Evolutionary conservation across 306 rosid genomes (phyloP).

Genomic region (Cucurbita pepo): DNA sequence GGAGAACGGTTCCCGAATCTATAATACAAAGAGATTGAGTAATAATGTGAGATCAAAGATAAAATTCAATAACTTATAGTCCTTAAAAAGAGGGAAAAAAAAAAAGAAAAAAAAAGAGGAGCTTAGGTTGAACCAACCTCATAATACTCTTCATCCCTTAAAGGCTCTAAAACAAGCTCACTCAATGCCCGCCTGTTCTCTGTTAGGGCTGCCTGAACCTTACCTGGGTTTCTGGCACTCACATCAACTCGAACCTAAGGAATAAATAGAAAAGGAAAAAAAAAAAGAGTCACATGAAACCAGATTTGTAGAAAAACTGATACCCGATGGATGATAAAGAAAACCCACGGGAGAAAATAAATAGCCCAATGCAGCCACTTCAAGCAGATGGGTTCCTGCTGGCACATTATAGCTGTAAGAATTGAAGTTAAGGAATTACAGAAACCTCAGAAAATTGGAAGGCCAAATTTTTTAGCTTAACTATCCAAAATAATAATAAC

Average conservation of each 20-base stretch:
- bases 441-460: not conserved
- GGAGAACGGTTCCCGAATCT: conserved; percentile 88
- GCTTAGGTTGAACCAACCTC: conserved; percentile 42
- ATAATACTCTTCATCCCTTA: conserved; percentile 64
- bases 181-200: conserved; percentile 70
- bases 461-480: not conserved
- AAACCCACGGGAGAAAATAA: conserved; percentile 72
- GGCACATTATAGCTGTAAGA: conserved; percentile 72
- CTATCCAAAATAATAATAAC: not conserved
- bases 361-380: conserved; percentile 75
- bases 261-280: conserved; percentile 2
- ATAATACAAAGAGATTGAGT: conserved; percentile 12
- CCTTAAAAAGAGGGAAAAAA: not conserved
- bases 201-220: conserved; percentile 89
- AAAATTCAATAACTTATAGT: not conserved
- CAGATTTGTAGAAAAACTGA: not conserved
- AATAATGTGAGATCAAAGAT: conserved; percentile 9
- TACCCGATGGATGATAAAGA: conserved; percentile 1
- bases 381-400: conserved; percentile 95
- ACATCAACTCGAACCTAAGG: conserved; percentile 91
- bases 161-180: conserved; percentile 81
- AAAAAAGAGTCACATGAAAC: not conserved
- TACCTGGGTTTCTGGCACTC: conserved; percentile 92
- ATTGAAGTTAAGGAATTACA: conserved; percentile 28
- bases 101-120: not conserved